These are phyloP conservation scores for Cyberlindnera saturnus DNA, from an alignment of 805 yeast genomes.

Conservation along the genomic window DNA sequence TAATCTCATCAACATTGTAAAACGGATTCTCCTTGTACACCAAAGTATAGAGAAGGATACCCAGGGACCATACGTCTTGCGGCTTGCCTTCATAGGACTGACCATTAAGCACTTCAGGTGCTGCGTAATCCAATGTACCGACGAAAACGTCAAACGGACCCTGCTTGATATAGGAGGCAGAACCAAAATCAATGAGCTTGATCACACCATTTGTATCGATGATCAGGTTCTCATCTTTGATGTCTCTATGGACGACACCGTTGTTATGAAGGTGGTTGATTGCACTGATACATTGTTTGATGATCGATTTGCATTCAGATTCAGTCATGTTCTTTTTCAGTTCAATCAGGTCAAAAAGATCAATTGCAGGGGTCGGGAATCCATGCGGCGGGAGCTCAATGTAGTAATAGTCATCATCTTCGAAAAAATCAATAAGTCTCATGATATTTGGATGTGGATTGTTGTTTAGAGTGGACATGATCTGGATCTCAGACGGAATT, in stretches of 20 bases:
- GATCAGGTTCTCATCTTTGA: slow-evolving; percentile 90
- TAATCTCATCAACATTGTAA: slow-evolving; percentile 89
- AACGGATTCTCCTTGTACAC: slow-evolving; percentile 94
- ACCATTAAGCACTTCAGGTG: slow-evolving; percentile 92
- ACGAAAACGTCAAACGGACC: slow-evolving; percentile 98
- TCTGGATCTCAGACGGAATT: slow-evolving; percentile 92
- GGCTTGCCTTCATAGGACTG: slow-evolving; percentile 87
- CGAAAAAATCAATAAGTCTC: slow-evolving; percentile 84
- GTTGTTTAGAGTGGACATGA: slow-evolving; percentile 73
- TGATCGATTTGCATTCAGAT: slow-evolving; percentile 68
- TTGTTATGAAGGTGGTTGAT: slow-evolving; percentile 74
- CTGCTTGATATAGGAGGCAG: slow-evolving; percentile 83
- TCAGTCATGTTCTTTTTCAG: slow-evolving; percentile 77
- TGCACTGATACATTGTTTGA: slow-evolving; percentile 74
- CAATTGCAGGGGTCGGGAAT: slow-evolving; percentile 76
- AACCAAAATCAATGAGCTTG: slow-evolving; percentile 90
- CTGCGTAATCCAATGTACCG: slow-evolving; percentile 95
- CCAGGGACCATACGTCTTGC: slow-evolving; percentile 97
- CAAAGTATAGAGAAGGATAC: slow-evolving; percentile 82
- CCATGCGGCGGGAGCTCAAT: slow-evolving; percentile 92
- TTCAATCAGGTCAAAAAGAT: slow-evolving; percentile 88
- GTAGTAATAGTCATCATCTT: slow-evolving; percentile 84
- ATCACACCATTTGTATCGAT: slow-evolving; percentile 77
- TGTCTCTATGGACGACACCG: slow-evolving; percentile 91
- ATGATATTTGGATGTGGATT: slow-evolving; percentile 86